Evolutionary conservation across 208 protist species (phyloP).

Genomic region (Leishmania martiniquensis): DNA sequence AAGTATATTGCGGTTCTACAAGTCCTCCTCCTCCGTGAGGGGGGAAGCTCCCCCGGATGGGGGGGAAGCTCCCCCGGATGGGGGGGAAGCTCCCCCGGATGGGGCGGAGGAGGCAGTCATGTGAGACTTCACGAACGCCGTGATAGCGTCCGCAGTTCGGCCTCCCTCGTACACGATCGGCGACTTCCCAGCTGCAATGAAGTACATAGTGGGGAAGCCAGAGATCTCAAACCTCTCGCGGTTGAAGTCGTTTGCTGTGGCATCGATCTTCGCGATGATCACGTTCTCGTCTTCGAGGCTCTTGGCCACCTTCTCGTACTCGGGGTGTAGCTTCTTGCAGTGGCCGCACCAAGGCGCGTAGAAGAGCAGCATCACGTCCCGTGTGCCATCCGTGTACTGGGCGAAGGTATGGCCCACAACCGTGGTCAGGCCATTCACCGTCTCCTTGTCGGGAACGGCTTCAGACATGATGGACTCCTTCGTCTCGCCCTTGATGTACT

Average conservation of each 20-base stretch:
- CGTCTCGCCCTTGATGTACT: constrained; percentile 61
- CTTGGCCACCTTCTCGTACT: constrained; percentile 76
- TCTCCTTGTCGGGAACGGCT: constrained; percentile 62
- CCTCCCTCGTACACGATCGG: constrained; percentile 74
- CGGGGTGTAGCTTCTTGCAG: constrained; percentile 93
- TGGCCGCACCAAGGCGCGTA: constrained; percentile 98
- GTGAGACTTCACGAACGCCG: constrained; percentile 63
- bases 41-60: constrained; percentile 5
- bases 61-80: constrained; percentile 6
- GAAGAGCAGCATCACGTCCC: constrained; percentile 95
- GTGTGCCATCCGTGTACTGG: constrained; percentile 55
- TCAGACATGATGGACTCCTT: constrained; percentile 56
- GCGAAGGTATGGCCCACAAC: constrained; percentile 71
- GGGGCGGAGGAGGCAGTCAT: constrained; percentile 9
- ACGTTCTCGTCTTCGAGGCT: constrained; percentile 55
- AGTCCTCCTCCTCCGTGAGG: constrained; percentile 28
- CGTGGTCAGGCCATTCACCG: constrained; percentile 79
- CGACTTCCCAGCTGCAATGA: constrained; percentile 63
- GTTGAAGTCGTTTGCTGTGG: constrained; percentile 65
- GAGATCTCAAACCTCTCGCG: constrained; percentile 42
- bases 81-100: neutral
- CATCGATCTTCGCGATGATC: constrained; percentile 88
- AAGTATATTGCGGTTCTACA: constrained; percentile 21
- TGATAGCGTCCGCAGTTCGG: constrained; percentile 57
- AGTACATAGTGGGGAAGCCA: constrained; percentile 90